Evolutionary conservation across 257 asterid species (phyloP).

Genomic region (Mitragyna speciosa): DNA sequence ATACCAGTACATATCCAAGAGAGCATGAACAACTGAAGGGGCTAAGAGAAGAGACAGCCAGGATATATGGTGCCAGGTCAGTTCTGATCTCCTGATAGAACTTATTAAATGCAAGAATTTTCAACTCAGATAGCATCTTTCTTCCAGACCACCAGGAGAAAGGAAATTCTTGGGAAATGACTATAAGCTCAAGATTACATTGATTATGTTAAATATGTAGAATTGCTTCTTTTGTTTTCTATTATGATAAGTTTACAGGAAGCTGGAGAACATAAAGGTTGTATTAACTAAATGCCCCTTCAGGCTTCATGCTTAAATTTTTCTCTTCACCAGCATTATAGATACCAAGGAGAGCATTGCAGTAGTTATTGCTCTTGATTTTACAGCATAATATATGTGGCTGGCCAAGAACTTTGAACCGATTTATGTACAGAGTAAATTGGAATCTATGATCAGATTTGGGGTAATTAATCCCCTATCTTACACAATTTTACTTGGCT

Average conservation of each 20-base stretch:
- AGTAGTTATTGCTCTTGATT: background rate
- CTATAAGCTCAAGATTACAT: background rate
- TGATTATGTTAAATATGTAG: background rate
- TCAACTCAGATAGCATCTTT: background rate
- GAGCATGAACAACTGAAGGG: constrained; percentile 4
- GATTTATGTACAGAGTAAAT: no score
- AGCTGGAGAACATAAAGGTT: background rate
- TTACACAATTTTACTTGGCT: background rate
- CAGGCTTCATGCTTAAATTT: background rate
- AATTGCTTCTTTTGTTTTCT: background rate
- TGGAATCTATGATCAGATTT: background rate
- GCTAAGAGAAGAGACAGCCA: background rate
- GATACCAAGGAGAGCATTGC: background rate
- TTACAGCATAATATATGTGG: no score
- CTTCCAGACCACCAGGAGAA: background rate
- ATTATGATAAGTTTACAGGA: background rate
- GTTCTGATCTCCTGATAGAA: background rate
- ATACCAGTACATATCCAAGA: background rate
- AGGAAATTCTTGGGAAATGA: no score
- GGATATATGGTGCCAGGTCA: background rate
- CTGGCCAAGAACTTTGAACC: no score
- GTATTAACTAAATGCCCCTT: background rate
- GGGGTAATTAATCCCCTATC: background rate
- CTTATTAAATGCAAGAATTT: background rate
- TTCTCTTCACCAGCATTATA: background rate